Percentiles rank a stretch among this genome's conserved stretches.
Conservation (phyloP, 2,329 filamentous ascomycete species). For the Colletotrichum gigasporum region DNA sequence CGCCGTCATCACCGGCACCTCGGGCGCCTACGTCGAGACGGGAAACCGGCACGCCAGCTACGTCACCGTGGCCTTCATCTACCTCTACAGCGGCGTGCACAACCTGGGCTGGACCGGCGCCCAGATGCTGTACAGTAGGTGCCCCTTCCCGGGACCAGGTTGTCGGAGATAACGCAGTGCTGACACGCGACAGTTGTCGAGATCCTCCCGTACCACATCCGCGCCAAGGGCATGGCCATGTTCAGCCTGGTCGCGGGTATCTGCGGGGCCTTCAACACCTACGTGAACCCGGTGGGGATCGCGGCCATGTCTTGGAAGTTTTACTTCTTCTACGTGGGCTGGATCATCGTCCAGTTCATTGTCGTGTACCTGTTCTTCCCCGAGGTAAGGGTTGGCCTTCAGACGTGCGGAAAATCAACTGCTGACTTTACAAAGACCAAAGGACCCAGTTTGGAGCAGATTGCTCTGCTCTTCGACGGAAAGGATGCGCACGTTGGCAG, state of each 20-base stretch:
- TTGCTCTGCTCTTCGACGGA: conserved; percentile 33
- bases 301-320: conserved; percentile 61
- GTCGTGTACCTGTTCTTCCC: conserved; percentile 45
- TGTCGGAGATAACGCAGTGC: neutral
- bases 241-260: conserved; percentile 32
- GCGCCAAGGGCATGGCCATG: conserved; percentile 57
- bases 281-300: conserved; percentile 62
- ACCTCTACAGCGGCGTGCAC: conserved; percentile 28
- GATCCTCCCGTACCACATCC: conserved; percentile 61
- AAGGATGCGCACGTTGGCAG: conserved; percentile 17
- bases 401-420: no score
- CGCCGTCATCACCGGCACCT: conserved; percentile 16
- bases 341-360: conserved; percentile 44
- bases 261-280: conserved; percentile 39
- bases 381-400: conserved; percentile 12
- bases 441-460: conserved; percentile 33
- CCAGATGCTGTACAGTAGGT: conserved; percentile 28
- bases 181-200: conserved; percentile 45
- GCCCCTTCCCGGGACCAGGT: no score
- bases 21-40: conserved; percentile 27
- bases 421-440: conserved; percentile 29
- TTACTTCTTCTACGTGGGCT: conserved; percentile 64
- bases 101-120: conserved; percentile 30
- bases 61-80: conserved; percentile 24
- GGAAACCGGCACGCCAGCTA: conserved; percentile 20